phyloP scores from a whole-genome alignment of 768 basidiomycete genomes.

The Mycena vitilis region DNA sequence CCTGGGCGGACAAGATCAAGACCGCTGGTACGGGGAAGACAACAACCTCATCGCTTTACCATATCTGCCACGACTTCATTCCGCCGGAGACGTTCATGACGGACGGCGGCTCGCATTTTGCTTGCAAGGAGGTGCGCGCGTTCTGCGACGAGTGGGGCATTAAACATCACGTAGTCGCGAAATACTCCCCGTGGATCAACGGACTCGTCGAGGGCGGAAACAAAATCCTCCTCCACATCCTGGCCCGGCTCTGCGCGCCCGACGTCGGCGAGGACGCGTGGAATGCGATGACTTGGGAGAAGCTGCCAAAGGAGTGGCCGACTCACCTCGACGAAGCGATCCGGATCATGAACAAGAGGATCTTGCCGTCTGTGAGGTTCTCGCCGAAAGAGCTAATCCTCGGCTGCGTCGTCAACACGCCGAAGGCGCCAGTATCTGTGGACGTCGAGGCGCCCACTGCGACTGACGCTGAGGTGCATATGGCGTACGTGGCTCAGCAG shows the following conservation, averaged over 20 bases:
- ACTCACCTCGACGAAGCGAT: slow-evolving; percentile 33
- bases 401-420: slow-evolving; percentile 42
- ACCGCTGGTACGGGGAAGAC: slow-evolving; percentile 18
- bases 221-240: slow-evolving; percentile 35
- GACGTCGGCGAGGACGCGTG: slow-evolving; percentile 31
- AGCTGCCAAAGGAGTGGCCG: slow-evolving; percentile 38
- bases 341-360: slow-evolving; percentile 34
- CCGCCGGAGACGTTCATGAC: slow-evolving; percentile 13
- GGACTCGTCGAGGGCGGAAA: slow-evolving; percentile 41
- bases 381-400: too few species aligned
- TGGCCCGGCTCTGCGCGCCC: slow-evolving; percentile 38
- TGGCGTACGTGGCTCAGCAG: slow-evolving; percentile 46
- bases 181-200: slow-evolving; percentile 44
- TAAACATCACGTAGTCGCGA: slow-evolving; percentile 27
- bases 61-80: too few species aligned
- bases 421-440: slow-evolving; percentile 14
- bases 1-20: slow-evolving; percentile 40
- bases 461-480: slow-evolving; percentile 36
- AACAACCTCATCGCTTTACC: slow-evolving; percentile 10
- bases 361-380: too few species aligned
- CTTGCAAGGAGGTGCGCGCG: slow-evolving; percentile 32
- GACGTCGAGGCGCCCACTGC: background rate
- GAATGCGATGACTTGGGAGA: slow-evolving; percentile 20
- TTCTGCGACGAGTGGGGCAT: slow-evolving; percentile 29
- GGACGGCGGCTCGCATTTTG: slow-evolving; percentile 43